Percentiles rank a stretch among this genome's conserved stretches.
Evolutionary conservation across 345 rosid genomes (phyloP).

Genomic region (Eucalyptus sp.): DNA sequence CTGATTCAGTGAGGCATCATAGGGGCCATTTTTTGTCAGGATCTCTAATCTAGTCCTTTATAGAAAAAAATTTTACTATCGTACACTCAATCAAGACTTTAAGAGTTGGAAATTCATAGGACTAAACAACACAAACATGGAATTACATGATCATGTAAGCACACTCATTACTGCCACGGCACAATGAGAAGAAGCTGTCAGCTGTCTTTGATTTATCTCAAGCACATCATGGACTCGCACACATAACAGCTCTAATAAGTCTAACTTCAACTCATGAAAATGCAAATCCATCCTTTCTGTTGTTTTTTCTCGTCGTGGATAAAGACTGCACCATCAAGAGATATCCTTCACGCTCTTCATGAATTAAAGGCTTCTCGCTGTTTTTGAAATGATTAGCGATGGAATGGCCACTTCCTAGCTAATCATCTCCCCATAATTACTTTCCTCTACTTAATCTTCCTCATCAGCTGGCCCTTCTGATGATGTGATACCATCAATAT

Average conservation of each 20-base stretch:
- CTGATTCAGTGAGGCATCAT: not conserved
- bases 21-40: not conserved
- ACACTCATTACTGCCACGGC: not conserved
- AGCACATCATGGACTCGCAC: not conserved
- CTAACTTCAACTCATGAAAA: not conserved
- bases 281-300: too few species aligned
- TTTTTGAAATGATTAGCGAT: too few species aligned
- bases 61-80: not conserved
- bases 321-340: too few species aligned
- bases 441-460: not conserved
- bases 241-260: too few species aligned
- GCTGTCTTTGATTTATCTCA: not conserved
- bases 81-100: not conserved
- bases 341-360: too few species aligned
- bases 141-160: not conserved
- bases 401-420: not conserved
- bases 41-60: not conserved
- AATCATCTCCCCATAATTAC: not conserved
- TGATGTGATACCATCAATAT: not conserved
- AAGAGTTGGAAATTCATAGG: not conserved
- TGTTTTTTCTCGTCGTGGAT: too few species aligned
- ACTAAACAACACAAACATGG: not conserved
- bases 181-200: not conserved
- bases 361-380: too few species aligned
- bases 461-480: not conserved